Percentiles rank a stretch among this genome's conserved stretches.
Conservation (phyloP, 345 rosid species). For the Euphorbia tirucalli region DNA sequence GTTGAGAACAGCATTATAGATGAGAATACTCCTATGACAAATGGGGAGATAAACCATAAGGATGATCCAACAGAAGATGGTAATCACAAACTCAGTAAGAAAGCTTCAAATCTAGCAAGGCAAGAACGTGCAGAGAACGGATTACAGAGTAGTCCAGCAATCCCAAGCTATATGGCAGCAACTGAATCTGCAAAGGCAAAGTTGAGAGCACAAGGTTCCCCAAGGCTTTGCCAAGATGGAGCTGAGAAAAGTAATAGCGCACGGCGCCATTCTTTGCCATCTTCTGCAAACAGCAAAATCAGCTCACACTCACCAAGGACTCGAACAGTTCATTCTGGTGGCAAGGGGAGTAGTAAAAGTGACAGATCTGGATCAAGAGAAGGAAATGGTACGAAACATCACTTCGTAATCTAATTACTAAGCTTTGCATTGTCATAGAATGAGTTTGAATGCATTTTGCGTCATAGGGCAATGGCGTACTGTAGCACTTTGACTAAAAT, state of each 20-base stretch:
- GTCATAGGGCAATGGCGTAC: background rate
- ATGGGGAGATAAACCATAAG: conserved; percentile 39
- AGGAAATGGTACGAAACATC: conserved; percentile 49
- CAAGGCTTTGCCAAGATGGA: conserved; percentile 54
- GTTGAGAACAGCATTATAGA: conserved; percentile 34
- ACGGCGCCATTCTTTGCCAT: conserved; percentile 76
- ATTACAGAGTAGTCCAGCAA: conserved; percentile 48
- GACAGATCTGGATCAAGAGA: conserved; percentile 59
- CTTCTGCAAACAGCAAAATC: conserved; percentile 56
- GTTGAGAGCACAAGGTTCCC: conserved; percentile 76
- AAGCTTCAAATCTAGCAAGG: conserved; percentile 43
- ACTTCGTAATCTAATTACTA: conserved; percentile 6
- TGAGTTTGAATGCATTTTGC: background rate
- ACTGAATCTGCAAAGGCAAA: conserved; percentile 93
- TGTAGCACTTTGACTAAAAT: background rate
- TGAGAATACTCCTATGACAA: conserved; percentile 43
- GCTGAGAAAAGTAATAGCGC: conserved; percentile 53
- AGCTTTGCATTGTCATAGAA: conserved; percentile 7
- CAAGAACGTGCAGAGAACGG: conserved; percentile 69
- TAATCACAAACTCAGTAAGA: conserved; percentile 49
- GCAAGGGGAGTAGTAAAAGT: conserved; percentile 55
- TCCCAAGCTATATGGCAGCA: conserved; percentile 94
- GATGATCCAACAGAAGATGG: conserved; percentile 49
- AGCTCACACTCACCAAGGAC: conserved; percentile 78
- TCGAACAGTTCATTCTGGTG: conserved; percentile 45